Evolutionary conservation across 176 grass and related monocot genomes (phyloP), one percentile per base, ranked within the genome.

Genomic region (Cenchrus fungigraminus): DNA sequence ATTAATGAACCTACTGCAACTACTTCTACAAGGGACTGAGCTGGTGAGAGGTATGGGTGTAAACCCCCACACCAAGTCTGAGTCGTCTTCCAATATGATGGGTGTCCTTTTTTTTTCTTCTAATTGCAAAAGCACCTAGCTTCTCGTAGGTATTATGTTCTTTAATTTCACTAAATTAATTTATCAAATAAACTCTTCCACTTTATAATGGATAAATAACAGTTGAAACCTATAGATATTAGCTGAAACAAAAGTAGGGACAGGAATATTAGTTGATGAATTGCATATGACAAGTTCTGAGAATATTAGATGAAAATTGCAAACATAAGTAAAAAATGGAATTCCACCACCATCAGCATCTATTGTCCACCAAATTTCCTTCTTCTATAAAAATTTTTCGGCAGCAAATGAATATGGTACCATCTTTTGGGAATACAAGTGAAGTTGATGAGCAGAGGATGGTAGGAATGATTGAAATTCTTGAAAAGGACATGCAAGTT

Each of bases 1-100:
- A 78, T 58, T 60, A 63, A 20, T 79, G 45, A 50, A 79, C 45
- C 65, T 55, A 73, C 63, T 52, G 54, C 20, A 88, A 62, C 55
- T 77, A 78, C 80, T 83, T 64, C 45, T 44, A 73, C 58, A 42
- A 80, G 32, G 17, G 44, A n/a, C 34, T 60, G 5, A 60, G 74
- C 55, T 25, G 54, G 19, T 77, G 37, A 44, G 34, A 77, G 37
- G 55, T 60, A 44, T 60, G 37, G 55, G 32, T 77, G 52, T 42
- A 43, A 76, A 76, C 29, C 73, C 73, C 53, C 16, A 76, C 53
- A 42, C 31, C 16, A 31, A 58, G 53, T 57, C 54, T 16, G 34
- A 76, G 4, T 40, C 51, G 14, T 34, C 12, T 40, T 67, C 14
- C 34, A 43, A 16, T 68, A 37, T 44, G 9, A 44, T 44, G 16